Conservation (phyloP, 768 basidiomycete genomes). For the Phylloporus rhodoxanthus region DNA sequence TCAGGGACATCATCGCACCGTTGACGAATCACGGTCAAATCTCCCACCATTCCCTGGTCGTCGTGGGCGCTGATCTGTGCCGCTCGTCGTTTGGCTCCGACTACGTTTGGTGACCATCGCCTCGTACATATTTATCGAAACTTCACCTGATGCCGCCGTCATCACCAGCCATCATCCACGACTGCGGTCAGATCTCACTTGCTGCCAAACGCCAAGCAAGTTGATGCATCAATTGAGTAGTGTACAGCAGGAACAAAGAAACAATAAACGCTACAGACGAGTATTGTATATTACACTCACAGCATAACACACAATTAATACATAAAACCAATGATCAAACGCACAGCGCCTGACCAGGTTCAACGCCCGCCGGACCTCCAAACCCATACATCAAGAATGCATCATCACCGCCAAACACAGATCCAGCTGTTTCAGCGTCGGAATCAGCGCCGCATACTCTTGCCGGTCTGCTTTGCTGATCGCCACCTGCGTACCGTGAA, state of each 20-base stretch:
- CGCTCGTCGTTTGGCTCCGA: neutral
- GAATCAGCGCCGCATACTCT: conserved; percentile 11
- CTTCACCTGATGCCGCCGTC: neutral
- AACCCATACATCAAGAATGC: neutral
- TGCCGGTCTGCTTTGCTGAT: conserved; percentile 12
- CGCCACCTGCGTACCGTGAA: conserved; percentile 8
- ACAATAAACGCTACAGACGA: neutral
- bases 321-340: neutral
- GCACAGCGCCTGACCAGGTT: neutral
- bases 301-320: neutral
- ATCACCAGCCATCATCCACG: neutral
- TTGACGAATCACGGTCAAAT: neutral
- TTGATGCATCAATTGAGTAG: neutral
- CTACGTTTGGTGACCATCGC: neutral
- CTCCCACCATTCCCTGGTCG: neutral
- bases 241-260: neutral
- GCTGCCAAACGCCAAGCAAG: neutral
- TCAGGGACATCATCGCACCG: neutral
- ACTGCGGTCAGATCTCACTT: neutral
- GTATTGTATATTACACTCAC: neutral
- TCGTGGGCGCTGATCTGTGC: too few species aligned
- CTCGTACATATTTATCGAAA: too few species aligned
- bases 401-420: conserved; percentile 9
- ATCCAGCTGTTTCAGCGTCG: conserved; percentile 17
- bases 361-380: neutral